Evolutionary conservation across 2,329 filamentous ascomycete genomes (phyloP).

Genomic region (Diplodia intermedia): DNA sequence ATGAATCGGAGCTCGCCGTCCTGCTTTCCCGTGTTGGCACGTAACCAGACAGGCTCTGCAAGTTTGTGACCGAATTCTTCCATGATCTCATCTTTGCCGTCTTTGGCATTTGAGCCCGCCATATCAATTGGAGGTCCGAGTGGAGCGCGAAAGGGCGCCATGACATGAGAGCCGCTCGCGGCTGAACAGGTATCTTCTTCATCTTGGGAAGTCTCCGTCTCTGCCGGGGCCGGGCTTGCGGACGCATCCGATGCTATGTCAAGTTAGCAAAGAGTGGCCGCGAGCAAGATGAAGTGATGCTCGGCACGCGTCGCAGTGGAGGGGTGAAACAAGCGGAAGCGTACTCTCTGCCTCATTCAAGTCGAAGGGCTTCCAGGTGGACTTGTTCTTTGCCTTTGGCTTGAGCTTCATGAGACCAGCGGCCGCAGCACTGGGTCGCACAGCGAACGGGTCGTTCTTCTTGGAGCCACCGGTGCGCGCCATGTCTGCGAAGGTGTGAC

Average conservation of each 20-base stretch:
- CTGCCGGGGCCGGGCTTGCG: background rate
- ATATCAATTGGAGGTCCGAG: constrained; percentile 22
- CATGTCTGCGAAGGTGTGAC: constrained; percentile 44
- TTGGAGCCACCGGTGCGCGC: constrained; percentile 37
- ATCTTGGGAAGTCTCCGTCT: background rate
- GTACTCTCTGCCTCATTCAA: constrained; percentile 36
- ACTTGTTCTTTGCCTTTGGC: constrained; percentile 33
- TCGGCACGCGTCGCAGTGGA: background rate
- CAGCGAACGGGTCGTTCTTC: constrained; percentile 33
- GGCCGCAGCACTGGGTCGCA: constrained; percentile 30
- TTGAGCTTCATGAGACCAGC: constrained; percentile 39
- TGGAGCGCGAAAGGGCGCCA: constrained; percentile 26
- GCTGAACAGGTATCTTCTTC: constrained; percentile 3
- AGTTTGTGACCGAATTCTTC: constrained; percentile 52
- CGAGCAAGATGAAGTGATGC: background rate
- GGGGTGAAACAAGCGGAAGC: constrained; percentile 9
- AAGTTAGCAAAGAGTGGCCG: background rate
- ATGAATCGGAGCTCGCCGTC: constrained; percentile 56
- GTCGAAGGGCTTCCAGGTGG: constrained; percentile 39
- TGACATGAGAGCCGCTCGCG: background rate
- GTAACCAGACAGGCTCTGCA: constrained; percentile 51
- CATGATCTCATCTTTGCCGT: constrained; percentile 40
- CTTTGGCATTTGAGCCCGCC: constrained; percentile 30
- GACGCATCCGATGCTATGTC: background rate
- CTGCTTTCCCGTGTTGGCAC: constrained; percentile 41